phyloP scores from a whole-genome alignment of 768 basidiomycete genomes.

The Porphyrellus cyaneotinctus region DNA sequence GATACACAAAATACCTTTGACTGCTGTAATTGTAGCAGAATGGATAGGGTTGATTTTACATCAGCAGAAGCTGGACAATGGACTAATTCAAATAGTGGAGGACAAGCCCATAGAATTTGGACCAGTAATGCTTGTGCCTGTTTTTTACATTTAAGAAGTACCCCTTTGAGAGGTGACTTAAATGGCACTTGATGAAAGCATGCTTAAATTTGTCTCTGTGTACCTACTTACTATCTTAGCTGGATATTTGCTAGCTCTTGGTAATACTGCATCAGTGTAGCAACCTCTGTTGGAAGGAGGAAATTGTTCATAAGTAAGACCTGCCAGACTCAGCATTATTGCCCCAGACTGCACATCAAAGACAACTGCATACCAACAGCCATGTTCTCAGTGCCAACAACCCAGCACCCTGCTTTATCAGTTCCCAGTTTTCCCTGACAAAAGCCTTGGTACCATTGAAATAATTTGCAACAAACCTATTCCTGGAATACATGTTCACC shows the following conservation, averaged over 20 bases:
- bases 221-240: constrained; percentile 28
- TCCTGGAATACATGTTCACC: constrained; percentile 32
- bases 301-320: constrained; percentile 53
- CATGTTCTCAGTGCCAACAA: constrained; percentile 59
- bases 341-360: neutral
- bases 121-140: no score
- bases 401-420: constrained; percentile 69
- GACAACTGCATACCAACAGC: constrained; percentile 45
- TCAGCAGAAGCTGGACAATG: no score
- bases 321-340: constrained; percentile 30
- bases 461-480: constrained; percentile 53
- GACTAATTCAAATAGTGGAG: no score
- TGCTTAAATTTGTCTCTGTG: neutral
- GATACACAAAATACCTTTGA: no score
- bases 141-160: no score
- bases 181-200: no score
- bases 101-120: no score
- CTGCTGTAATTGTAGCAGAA: no score
- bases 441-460: constrained; percentile 51
- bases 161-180: no score
- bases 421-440: constrained; percentile 55
- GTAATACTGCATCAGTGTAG: constrained; percentile 49
- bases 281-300: constrained; percentile 47
- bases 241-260: constrained; percentile 47
- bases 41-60: no score